phyloP scores from a whole-genome alignment of 768 basidiomycete species.

The Tremella mesenterica region DNA sequence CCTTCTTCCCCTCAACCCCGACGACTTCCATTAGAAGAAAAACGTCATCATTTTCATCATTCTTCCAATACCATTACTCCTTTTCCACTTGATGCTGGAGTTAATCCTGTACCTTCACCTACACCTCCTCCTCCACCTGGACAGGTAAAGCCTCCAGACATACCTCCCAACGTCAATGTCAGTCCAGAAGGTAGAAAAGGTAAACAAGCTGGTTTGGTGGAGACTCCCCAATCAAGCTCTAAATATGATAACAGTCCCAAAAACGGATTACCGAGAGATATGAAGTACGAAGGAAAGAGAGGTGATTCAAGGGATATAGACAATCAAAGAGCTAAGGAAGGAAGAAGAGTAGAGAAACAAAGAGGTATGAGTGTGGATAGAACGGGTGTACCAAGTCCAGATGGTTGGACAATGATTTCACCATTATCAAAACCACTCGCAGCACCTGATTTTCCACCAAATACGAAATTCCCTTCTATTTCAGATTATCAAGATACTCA shows the following conservation, averaged over 20 bases:
- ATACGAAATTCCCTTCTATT: not conserved
- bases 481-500: not conserved
- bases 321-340: no score
- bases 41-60: slow-evolving; percentile 7
- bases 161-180: no score
- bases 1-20: not conserved
- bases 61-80: not conserved
- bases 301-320: no score
- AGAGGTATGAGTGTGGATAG: not conserved
- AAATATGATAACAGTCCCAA: no score
- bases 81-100: not conserved
- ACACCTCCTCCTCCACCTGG: not conserved
- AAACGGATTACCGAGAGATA: no score
- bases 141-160: no score
- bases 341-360: no score
- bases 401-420: slow-evolving; percentile 9
- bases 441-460: not conserved
- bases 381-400: slow-evolving; percentile 3
- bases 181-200: no score
- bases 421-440: no score
- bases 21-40: not conserved
- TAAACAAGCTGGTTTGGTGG: no score
- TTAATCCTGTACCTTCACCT: not conserved
- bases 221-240: no score
- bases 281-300: no score